Base-by-base conservation (phyloP, 2,329 filamentous ascomycete species). In the Bretziella fagacearum region DNA sequence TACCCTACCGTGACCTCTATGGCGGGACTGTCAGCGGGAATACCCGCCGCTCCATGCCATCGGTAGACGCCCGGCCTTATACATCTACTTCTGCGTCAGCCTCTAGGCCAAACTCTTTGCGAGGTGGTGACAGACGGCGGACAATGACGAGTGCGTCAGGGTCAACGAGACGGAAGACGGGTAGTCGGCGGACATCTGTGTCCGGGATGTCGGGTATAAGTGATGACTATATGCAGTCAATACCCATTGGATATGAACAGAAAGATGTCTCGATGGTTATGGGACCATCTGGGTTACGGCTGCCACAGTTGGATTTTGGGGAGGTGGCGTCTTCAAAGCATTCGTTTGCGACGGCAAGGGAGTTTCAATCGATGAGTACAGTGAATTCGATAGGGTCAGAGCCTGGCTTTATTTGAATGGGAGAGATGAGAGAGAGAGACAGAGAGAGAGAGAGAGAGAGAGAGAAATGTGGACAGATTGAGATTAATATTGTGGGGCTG, bases 301-400 rank as follows among this genome's bases (percentile, higher is more conserved):
- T 47, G 44, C 44, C 44, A 2, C 39, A 46, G 15, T 33, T 47
- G 25, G 44, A 47, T 32, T 47, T 35, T 22, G 48, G 35, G 2
- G 48, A 35, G 22, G 33, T 33, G 18, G 25, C 27, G 5, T 18
- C 33, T 18, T 44, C 44, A 11, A 47, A 50, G 40, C 48, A 46
- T 36, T 47, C 44, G 15, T 50, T 50, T 35, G 39, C 27, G 6
- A 33, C 47, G 8, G 47, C 48, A 17, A 13, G 44, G 17, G 48
- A 50, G 27, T 47, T 50, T 27, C 44, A 50, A 42, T 35, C 44
- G 13, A 50, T 50, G 48, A 50, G 48, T 39, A 50, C 44, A 15
- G 44, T 50, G 10, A 23, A 40, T 20, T 50, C 48, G 8, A 37
- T 47, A 20, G 44, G 35, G 17, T 47, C 48, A 17, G 44, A 47